phyloP scores from a whole-genome alignment of 306 rosid species.

The Calophaca sinica region DNA sequence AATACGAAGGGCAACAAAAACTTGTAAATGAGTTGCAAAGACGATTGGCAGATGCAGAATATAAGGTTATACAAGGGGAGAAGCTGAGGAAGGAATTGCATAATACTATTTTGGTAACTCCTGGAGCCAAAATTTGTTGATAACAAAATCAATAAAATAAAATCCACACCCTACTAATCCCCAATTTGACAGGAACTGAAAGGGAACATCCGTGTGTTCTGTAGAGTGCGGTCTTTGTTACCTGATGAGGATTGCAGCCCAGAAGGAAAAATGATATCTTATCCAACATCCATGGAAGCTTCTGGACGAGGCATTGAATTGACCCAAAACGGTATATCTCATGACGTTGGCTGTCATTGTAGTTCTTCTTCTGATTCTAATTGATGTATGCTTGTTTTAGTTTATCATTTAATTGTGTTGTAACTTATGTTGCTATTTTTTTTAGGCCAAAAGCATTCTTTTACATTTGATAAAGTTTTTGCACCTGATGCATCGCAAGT shows the following conservation, averaged over 20 bases:
- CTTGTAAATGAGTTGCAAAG: constrained; percentile 69
- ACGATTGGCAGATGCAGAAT: constrained; percentile 82
- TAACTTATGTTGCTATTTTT: constrained; percentile 39
- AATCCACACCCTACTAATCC: constrained; percentile 32
- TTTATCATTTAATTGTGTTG: constrained; percentile 24
- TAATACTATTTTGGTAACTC: constrained; percentile 88
- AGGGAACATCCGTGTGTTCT: constrained; percentile 97
- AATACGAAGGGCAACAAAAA: constrained; percentile 77
- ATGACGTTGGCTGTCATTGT: background rate
- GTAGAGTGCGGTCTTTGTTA: constrained; percentile 92
- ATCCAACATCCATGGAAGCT: constrained; percentile 87
- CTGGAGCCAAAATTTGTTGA: constrained; percentile 25
- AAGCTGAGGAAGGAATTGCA: constrained; percentile 86
- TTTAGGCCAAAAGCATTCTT: constrained; percentile 89
- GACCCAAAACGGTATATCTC: constrained; percentile 69
- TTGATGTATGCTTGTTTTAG: constrained; percentile 33
- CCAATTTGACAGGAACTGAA: constrained; percentile 74
- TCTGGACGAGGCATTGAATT: constrained; percentile 87
- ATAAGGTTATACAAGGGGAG: constrained; percentile 85
- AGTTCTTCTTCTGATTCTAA: constrained; percentile 18
- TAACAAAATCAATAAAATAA: background rate
- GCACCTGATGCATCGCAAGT: constrained; percentile 82
- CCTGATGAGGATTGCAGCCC: constrained; percentile 71
- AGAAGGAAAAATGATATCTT: constrained; percentile 75
- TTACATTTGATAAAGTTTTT: constrained; percentile 90